These are phyloP conservation scores for Saccharomyces hybrid DNA, from an alignment of 1,139 yeast genomes.

Conservation along the genomic window DNA sequence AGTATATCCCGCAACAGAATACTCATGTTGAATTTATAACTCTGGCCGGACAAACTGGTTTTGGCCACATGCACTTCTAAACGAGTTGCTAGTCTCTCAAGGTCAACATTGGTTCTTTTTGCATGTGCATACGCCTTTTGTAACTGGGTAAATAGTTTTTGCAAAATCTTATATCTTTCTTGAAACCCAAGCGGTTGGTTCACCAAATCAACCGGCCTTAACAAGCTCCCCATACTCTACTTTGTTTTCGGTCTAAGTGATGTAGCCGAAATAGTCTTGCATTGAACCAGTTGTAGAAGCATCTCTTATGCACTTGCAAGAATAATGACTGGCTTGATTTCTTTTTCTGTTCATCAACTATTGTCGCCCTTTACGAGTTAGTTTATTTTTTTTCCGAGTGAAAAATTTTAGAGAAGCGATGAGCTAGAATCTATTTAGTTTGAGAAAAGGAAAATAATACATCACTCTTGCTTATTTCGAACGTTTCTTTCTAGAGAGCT, in stretches of 20 bases:
- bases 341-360: not conserved
- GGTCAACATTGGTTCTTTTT: slow-evolving; percentile 9
- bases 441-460: slow-evolving; percentile 4
- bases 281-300: not conserved
- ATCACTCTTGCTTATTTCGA: not conserved
- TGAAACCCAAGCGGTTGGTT: slow-evolving; percentile 29
- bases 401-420: slow-evolving; percentile 17
- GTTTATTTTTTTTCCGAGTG: not conserved
- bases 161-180: slow-evolving; percentile 27
- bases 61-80: slow-evolving; percentile 27
- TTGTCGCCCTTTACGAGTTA: not conserved
- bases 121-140: slow-evolving; percentile 15
- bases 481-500: not conserved
- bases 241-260: not conserved
- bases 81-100: slow-evolving; percentile 21
- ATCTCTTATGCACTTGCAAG: not conserved
- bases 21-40: slow-evolving; percentile 29
- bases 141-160: slow-evolving; percentile 21
- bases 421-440: slow-evolving; percentile 9
- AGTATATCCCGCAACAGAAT: slow-evolving; percentile 26
- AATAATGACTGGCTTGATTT: not conserved
- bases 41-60: slow-evolving; percentile 22
- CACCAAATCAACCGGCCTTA: slow-evolving; percentile 27
- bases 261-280: not conserved
- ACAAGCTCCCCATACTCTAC: not conserved